These are phyloP conservation scores for Hymenoscyphus salicellus DNA, from an alignment of 2,329 filamentous ascomycete species.

Conservation along the genomic window DNA sequence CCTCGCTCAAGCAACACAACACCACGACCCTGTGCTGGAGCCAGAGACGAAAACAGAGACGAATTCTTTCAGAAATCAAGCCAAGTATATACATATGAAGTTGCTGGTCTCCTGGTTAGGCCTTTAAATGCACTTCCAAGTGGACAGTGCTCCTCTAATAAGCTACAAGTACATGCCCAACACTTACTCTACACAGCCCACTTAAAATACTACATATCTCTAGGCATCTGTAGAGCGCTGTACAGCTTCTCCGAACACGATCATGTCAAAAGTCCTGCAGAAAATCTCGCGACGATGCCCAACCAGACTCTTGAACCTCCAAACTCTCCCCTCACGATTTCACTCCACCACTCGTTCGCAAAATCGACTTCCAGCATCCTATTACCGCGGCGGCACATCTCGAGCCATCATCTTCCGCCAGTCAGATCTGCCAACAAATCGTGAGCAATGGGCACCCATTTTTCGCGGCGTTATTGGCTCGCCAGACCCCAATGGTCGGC, in stretches of 20 bases:
- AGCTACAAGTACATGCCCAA: too few relatives aligned
- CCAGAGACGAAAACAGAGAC: too few relatives aligned
- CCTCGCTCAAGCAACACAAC: too few relatives aligned
- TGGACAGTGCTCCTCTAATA: too few relatives aligned
- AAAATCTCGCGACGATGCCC: not conserved
- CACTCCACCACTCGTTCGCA: not conserved
- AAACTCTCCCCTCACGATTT: not conserved
- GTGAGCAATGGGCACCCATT: conserved; percentile 49
- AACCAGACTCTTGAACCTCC: not conserved
- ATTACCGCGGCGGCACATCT: conserved; percentile 69
- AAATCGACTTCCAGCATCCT: conserved; percentile 37
- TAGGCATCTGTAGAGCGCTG: not conserved
- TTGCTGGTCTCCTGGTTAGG: too few relatives aligned
- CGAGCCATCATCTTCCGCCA: conserved; percentile 60
- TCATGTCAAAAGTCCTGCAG: not conserved
- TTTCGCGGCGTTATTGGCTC: conserved; percentile 61
- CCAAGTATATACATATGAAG: too few relatives aligned
- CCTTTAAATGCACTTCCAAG: too few relatives aligned
- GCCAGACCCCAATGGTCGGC: conserved; percentile 64
- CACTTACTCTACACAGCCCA: not conserved
- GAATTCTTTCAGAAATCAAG: too few relatives aligned
- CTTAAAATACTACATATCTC: not conserved
- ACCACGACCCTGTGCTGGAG: too few relatives aligned
- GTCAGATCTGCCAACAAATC: conserved; percentile 49
- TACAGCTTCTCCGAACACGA: not conserved